These are phyloP conservation scores for Epichloe scottii DNA, from an alignment of 2,329 filamentous ascomycete genomes.

Conservation along the genomic window DNA sequence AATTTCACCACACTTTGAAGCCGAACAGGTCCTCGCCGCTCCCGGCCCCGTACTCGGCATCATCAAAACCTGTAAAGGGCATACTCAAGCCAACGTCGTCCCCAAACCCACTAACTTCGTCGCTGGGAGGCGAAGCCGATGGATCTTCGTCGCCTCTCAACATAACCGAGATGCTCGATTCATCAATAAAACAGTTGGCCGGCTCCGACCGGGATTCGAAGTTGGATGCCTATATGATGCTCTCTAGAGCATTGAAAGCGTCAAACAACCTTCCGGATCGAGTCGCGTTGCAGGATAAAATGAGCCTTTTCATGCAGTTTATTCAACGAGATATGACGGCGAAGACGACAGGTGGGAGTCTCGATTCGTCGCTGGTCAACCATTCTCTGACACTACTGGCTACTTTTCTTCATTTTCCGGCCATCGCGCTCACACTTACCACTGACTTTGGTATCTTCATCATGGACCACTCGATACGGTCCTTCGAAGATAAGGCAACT, in stretches of 20 bases:
- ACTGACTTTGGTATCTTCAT: conserved; percentile 72
- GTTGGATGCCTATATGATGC: conserved; percentile 74
- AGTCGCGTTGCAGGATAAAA: conserved; percentile 60
- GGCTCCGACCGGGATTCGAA: conserved; percentile 59
- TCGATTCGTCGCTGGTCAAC: conserved; percentile 59
- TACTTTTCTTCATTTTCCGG: conserved; percentile 62
- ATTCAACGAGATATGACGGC: conserved; percentile 69
- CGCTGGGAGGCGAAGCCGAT: conserved; percentile 29
- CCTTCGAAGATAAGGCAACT: conserved; percentile 52
- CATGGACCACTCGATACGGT: conserved; percentile 66
- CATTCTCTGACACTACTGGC: conserved; percentile 68
- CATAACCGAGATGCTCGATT: conserved; percentile 73
- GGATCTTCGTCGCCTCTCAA: conserved; percentile 30
- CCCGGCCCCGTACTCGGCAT: conserved; percentile 24
- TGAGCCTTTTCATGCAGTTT: conserved; percentile 66
- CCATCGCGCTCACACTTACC: conserved; percentile 57
- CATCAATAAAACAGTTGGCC: conserved; percentile 68
- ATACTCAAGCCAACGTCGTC: conserved; percentile 66
- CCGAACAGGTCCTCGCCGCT: conserved; percentile 27
- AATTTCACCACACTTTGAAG: conserved; percentile 27
- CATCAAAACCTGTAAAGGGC: conserved; percentile 40
- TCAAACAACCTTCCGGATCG: conserved; percentile 73
- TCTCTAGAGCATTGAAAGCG: conserved; percentile 63
- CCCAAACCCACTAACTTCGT: conserved; percentile 31
- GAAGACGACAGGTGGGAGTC: conserved; percentile 39